Percentiles rank a stretch among this genome's conserved stretches.
Evolutionary conservation across 805 yeast genomes (phyloP).

Genomic region (Myxozyma neglecta): DNA sequence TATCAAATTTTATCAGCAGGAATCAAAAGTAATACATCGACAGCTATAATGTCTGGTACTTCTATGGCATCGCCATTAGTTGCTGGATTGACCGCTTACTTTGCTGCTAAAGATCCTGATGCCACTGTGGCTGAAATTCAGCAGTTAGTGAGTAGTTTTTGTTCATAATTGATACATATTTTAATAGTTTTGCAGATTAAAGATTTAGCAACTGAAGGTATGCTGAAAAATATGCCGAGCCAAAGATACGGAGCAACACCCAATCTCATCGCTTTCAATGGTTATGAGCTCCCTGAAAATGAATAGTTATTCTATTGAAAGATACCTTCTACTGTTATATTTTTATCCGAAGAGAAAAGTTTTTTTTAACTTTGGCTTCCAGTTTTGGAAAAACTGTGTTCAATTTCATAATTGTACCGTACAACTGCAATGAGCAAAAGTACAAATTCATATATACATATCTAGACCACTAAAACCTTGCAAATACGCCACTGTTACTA

Average conservation of each 20-base stretch:
- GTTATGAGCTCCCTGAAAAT: neutral
- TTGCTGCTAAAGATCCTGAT: constrained; percentile 7
- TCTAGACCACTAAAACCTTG: neutral
- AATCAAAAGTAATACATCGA: constrained; percentile 30
- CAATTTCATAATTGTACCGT: too few relatives aligned
- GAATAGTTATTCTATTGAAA: neutral
- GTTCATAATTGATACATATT: neutral
- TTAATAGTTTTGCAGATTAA: constrained; percentile 5
- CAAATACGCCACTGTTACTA: neutral
- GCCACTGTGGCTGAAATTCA: constrained; percentile 35
- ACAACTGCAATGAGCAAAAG: too few relatives aligned
- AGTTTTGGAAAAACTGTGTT: too few relatives aligned
- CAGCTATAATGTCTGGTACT: constrained; percentile 55
- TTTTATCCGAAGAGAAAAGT: too few relatives aligned
- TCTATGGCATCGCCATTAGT: constrained; percentile 98
- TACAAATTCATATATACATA: neutral
- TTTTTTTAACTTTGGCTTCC: too few relatives aligned
- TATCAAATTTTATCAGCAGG: constrained; percentile 69
- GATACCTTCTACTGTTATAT: neutral
- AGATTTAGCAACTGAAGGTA: constrained; percentile 3
- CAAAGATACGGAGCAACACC: constrained; percentile 8
- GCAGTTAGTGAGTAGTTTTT: neutral
- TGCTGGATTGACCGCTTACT: constrained; percentile 82
- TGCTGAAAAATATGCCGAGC: constrained; percentile 5
- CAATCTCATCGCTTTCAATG: constrained; percentile 17